phyloP scores from a whole-genome alignment of 2,329 filamentous ascomycete genomes.

The Aspergillus sergii region DNA sequence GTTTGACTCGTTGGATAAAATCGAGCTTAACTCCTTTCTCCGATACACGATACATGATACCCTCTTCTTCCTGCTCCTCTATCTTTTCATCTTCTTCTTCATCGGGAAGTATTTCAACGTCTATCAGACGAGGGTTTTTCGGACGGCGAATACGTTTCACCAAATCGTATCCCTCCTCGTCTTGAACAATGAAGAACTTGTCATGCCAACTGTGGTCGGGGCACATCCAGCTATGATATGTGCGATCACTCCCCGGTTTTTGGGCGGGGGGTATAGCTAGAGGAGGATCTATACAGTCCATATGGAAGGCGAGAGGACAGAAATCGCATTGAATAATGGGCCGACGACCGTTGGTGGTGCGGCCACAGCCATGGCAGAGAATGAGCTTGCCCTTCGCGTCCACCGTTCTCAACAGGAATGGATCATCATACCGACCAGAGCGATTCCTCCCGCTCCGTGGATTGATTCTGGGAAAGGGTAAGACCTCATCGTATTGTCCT shows the following conservation, averaged over 20 bases:
- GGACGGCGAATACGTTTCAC: constrained; percentile 37
- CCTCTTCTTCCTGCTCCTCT: constrained; percentile 62
- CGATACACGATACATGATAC: constrained; percentile 66
- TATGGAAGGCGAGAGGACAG: constrained; percentile 82
- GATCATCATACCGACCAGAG: constrained; percentile 30
- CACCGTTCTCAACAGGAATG: constrained; percentile 55
- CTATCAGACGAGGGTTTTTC: constrained; percentile 61
- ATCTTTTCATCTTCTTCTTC: constrained; percentile 59
- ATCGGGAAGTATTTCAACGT: constrained; percentile 64
- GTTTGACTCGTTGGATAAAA: constrained; percentile 68
- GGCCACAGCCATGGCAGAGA: constrained; percentile 75
- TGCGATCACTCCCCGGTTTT: constrained; percentile 48
- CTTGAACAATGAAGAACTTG: constrained; percentile 51
- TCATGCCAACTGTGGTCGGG: constrained; percentile 83
- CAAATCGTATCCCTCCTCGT: constrained; percentile 56
- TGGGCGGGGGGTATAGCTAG: constrained; percentile 73
- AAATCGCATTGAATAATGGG: constrained; percentile 84
- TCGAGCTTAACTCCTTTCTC: constrained; percentile 68
- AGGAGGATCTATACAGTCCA: constrained; percentile 88
- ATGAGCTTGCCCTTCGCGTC: constrained; percentile 75
- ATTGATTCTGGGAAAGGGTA: constrained; percentile 35
- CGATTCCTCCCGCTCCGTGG: constrained; percentile 23
- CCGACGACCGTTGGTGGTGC: constrained; percentile 63
- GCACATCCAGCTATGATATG: constrained; percentile 79
- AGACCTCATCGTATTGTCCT: constrained; percentile 77